Evolutionary conservation across 2,329 filamentous ascomycete genomes (phyloP).

Genomic region (Talaromyces sp.): DNA sequence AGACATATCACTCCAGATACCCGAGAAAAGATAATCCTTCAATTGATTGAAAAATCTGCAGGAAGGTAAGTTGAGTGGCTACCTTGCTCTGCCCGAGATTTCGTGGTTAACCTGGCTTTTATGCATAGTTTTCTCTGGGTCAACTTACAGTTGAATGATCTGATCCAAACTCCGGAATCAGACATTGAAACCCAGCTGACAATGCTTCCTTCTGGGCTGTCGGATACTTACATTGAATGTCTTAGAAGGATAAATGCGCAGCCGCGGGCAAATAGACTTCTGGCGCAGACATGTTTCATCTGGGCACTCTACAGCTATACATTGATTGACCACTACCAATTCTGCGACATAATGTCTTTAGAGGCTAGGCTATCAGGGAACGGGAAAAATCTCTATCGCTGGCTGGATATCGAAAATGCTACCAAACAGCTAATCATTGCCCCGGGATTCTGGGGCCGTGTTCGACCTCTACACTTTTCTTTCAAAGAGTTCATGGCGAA

Average conservation of each 20-base stretch:
- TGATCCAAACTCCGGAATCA: background rate
- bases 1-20: background rate
- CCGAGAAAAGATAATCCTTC: background rate
- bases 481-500: conserved; percentile 7
- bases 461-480: conserved; percentile 9
- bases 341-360: background rate
- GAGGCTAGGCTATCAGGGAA: background rate
- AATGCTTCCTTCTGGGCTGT: conserved; percentile 4
- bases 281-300: conserved; percentile 8
- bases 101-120: background rate
- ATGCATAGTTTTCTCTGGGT: conserved; percentile 11
- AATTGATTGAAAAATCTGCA: conserved; percentile 7
- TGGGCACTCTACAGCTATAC: conserved; percentile 5
- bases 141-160: conserved; percentile 9
- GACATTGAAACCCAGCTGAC: conserved; percentile 3
- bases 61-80: conserved; percentile 3
- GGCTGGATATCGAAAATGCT: background rate
- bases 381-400: background rate
- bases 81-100: background rate
- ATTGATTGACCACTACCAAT: background rate
- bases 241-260: conserved; percentile 4
- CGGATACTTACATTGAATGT: conserved; percentile 4
- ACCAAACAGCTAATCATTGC: conserved; percentile 1
- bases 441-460: background rate
- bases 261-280: background rate